Evolutionary conservation across 176 grass and related monocot genomes (phyloP).

Genomic region (Aegilops tauschii): DNA sequence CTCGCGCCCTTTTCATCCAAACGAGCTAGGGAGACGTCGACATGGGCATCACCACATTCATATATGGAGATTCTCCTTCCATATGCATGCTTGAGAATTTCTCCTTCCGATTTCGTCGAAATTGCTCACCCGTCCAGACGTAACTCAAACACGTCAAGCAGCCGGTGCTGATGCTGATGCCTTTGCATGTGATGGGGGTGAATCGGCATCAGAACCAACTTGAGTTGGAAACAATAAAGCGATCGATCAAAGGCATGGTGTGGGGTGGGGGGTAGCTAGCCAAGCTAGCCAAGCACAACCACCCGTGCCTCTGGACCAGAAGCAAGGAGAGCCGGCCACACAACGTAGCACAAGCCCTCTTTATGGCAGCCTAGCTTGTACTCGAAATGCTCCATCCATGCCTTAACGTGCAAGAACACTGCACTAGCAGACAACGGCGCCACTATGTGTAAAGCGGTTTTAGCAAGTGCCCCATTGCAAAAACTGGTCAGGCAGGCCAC

Average conservation of each 20-base stretch:
- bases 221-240: not conserved
- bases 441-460: not conserved
- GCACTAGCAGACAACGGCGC: not conserved
- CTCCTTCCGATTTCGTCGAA: not conserved
- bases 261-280: not conserved
- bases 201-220: not conserved
- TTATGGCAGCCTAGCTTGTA: constrained; percentile 25
- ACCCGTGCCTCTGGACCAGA: constrained; percentile 42
- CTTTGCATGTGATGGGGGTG: not conserved
- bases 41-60: not conserved
- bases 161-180: not conserved
- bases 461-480: not conserved
- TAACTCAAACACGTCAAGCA: not conserved
- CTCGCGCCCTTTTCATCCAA: not conserved
- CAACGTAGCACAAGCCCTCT: constrained; percentile 16
- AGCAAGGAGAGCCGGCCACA: constrained; percentile 3
- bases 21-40: not conserved
- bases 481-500: not conserved
- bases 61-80: not conserved
- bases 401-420: constrained; percentile 30
- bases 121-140: not conserved
- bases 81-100: not conserved
- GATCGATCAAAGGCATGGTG: not conserved
- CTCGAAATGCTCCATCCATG: constrained; percentile 15
- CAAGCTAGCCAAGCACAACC: not conserved